Evolutionary conservation across 306 rosid genomes (phyloP).

Genomic region (Rosa chinensis): DNA sequence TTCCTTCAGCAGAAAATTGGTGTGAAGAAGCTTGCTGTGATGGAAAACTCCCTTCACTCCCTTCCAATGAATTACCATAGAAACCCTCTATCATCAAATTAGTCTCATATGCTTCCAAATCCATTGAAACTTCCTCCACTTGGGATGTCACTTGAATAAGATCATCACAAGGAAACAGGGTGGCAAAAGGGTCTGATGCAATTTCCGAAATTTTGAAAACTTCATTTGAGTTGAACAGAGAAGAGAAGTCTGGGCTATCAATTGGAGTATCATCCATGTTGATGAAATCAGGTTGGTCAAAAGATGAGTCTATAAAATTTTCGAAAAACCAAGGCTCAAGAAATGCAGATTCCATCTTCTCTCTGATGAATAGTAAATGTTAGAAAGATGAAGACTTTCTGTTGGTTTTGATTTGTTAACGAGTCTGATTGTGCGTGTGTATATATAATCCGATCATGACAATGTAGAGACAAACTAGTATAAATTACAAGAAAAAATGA

Average conservation of each 20-base stretch:
- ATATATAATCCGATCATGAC: neutral
- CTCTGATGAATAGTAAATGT: neutral
- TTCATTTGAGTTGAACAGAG: constrained; percentile 26
- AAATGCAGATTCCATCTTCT: constrained; percentile 40
- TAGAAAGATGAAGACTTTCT: constrained; percentile 16
- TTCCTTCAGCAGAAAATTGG: constrained; percentile 20
- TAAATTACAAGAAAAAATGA: neutral
- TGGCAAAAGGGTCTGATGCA: constrained; percentile 18
- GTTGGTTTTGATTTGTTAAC: constrained; percentile 13
- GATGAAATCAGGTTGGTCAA: constrained; percentile 34
- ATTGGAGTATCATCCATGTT: constrained; percentile 30
- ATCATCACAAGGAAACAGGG: constrained; percentile 29
- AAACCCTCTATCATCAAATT: constrained; percentile 5
- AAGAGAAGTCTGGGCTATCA: constrained; percentile 32
- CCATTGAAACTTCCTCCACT: constrained; percentile 34
- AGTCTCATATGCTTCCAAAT: constrained; percentile 35
- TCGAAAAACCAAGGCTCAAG: constrained; percentile 35
- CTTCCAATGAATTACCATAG: constrained; percentile 26
- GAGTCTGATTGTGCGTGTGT: neutral
- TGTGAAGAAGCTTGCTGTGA: constrained; percentile 29
- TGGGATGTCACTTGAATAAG: constrained; percentile 37
- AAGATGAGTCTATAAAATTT: constrained; percentile 29
- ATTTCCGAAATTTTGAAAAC: constrained; percentile 28
- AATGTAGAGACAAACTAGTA: neutral
- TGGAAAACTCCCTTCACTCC: constrained; percentile 44